These are phyloP conservation scores for Mrakia blollopis DNA, from an alignment of 768 basidiomycete genomes.

Conservation along the genomic window DNA sequence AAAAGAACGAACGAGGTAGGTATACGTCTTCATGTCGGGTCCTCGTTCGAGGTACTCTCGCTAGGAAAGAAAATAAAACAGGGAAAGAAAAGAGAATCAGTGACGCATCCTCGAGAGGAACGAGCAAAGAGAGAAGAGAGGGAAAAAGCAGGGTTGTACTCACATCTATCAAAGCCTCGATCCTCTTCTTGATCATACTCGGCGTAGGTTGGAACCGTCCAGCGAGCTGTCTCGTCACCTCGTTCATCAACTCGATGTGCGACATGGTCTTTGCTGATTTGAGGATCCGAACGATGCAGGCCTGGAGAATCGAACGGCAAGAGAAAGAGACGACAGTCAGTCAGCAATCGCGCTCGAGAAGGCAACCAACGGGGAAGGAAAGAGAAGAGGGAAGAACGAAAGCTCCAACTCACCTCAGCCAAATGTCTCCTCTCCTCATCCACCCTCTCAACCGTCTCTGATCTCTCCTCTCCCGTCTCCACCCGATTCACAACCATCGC, in stretches of 20 bases:
- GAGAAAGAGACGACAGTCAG: not conserved
- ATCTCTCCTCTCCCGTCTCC: constrained; percentile 78
- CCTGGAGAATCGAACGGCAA: constrained; percentile 51
- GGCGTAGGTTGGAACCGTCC: constrained; percentile 82
- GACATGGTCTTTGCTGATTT: constrained; percentile 49
- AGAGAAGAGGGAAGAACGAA: not conserved
- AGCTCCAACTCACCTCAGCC: constrained; percentile 62
- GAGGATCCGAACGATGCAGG: constrained; percentile 96
- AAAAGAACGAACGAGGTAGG: constrained; percentile 54
- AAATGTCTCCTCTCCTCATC: constrained; percentile 88
- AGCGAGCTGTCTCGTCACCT: constrained; percentile 80
- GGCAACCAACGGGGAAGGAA: not conserved
- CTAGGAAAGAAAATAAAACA: constrained; percentile 47
- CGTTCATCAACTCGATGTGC: constrained; percentile 82
- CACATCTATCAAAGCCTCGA: constrained; percentile 90
- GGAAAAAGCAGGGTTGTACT: constrained; percentile 37
- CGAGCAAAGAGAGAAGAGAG: not conserved
- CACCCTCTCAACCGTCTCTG: constrained; percentile 81
- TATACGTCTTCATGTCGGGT: constrained; percentile 81
- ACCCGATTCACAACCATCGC: constrained; percentile 80
- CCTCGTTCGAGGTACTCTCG: constrained; percentile 91
- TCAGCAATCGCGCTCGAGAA: not conserved
- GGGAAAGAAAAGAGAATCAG: constrained; percentile 10
- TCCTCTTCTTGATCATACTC: constrained; percentile 80
- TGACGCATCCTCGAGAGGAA: not conserved